Conservation (phyloP, 2,329 filamentous ascomycete genomes). For the Penicillium psychrosexuale region DNA sequence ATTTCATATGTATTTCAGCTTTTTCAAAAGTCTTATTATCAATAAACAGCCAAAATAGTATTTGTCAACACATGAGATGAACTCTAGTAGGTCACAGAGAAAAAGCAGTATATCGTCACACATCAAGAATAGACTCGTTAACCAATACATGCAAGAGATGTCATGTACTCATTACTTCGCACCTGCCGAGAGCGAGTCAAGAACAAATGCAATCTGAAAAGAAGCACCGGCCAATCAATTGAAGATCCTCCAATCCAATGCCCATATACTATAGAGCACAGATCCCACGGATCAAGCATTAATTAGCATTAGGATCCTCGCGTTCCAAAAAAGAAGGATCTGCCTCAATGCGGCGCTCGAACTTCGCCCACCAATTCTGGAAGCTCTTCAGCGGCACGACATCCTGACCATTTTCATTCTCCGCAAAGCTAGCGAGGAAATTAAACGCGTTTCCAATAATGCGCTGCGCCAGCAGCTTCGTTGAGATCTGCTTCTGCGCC, state of each 20-base stretch:
- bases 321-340: slow-evolving; percentile 89
- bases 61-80: not conserved
- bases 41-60: not conserved
- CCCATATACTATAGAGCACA: not conserved
- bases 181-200: not conserved
- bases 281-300: not conserved
- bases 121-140: slow-evolving; percentile 11
- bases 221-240: not conserved
- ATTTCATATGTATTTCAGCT: not conserved
- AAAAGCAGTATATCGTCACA: slow-evolving; percentile 5
- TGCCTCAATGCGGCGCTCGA: slow-evolving; percentile 77
- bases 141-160: slow-evolving; percentile 8
- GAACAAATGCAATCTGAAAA: slow-evolving; percentile 1
- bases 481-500: slow-evolving; percentile 52
- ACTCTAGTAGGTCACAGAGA: not conserved
- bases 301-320: slow-evolving; percentile 47
- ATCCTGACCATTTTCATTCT: slow-evolving; percentile 65
- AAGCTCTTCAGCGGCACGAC: slow-evolving; percentile 93
- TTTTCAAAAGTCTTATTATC: not conserved
- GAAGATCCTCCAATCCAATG: not conserved
- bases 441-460: slow-evolving; percentile 98
- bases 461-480: slow-evolving; percentile 77
- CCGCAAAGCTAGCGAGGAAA: slow-evolving; percentile 84
- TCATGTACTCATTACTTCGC: slow-evolving; percentile 4
- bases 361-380: slow-evolving; percentile 97